Conservation (phyloP, 73 alveolate genomes). For the Paramecium pentaurelia region DNA sequence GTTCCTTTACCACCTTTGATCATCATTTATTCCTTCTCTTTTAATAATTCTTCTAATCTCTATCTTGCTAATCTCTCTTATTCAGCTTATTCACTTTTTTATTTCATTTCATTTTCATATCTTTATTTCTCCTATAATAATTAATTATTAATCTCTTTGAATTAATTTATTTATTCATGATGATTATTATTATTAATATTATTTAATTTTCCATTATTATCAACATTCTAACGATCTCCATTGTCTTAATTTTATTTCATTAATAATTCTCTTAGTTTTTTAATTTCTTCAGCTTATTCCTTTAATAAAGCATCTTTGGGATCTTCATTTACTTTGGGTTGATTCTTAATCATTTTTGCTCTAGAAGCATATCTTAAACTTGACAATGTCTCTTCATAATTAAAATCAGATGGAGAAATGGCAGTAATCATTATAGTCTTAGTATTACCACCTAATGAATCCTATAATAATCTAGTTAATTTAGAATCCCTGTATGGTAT, state of each 20-base stretch:
- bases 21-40: conserved; percentile 71
- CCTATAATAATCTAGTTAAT: conserved; percentile 92
- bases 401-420: conserved; percentile 92
- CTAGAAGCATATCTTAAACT: conserved; percentile 97
- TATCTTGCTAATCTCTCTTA: conserved; percentile 57
- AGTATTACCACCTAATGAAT: conserved; percentile 99
- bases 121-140: neutral
- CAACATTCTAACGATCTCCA: neutral
- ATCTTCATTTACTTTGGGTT: conserved; percentile 97
- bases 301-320: conserved; percentile 98
- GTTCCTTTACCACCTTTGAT: conserved; percentile 73
- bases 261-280: conserved; percentile 73
- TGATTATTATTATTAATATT: neutral
- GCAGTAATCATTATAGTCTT: conserved; percentile 98
- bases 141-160: neutral
- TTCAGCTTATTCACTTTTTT: neutral
- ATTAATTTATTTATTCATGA: neutral
- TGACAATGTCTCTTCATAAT: conserved; percentile 95
- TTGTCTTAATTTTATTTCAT: neutral
- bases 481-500: conserved; percentile 98
- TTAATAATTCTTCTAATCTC: conserved; percentile 63
- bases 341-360: conserved; percentile 94
- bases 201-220: neutral
- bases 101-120: neutral
- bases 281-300: conserved; percentile 94